Conservation (phyloP, 208 protist genomes). For the Leishmania major region DNA sequence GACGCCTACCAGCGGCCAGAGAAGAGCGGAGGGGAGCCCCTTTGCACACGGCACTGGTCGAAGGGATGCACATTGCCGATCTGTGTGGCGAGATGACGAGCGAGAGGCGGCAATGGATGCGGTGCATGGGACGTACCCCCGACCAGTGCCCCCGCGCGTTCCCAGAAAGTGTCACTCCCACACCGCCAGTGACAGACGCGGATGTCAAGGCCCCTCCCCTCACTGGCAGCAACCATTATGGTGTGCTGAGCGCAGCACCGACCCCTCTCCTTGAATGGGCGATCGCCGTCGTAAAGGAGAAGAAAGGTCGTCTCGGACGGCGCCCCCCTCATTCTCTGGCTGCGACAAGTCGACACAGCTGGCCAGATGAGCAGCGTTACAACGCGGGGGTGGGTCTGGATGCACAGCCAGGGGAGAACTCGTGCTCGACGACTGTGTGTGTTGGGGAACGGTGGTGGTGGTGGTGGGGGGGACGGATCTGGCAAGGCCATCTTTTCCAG, state of each 20-base stretch:
- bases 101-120: not conserved
- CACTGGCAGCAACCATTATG: not conserved
- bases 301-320: not conserved
- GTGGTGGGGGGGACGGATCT: constrained; percentile 21
- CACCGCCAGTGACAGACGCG: not conserved
- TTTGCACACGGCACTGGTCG: not conserved
- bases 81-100: not conserved
- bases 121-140: no score
- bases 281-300: constrained; percentile 26
- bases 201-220: not conserved
- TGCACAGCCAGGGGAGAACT: not conserved
- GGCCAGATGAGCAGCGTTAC: constrained; percentile 19
- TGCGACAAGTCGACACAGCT: constrained; percentile 7
- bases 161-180: not conserved
- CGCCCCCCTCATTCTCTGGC: constrained; percentile 21
- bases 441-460: no score
- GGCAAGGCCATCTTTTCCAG: constrained; percentile 28
- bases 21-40: not conserved
- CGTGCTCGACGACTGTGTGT: constrained; percentile 14
- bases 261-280: not conserved
- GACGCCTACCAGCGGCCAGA: not conserved
- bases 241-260: not conserved
- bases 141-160: not conserved
- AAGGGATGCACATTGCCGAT: not conserved
- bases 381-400: not conserved